phyloP scores from a whole-genome alignment of 129 eudicot genomes.

The Scalesia atractyloides region DNA sequence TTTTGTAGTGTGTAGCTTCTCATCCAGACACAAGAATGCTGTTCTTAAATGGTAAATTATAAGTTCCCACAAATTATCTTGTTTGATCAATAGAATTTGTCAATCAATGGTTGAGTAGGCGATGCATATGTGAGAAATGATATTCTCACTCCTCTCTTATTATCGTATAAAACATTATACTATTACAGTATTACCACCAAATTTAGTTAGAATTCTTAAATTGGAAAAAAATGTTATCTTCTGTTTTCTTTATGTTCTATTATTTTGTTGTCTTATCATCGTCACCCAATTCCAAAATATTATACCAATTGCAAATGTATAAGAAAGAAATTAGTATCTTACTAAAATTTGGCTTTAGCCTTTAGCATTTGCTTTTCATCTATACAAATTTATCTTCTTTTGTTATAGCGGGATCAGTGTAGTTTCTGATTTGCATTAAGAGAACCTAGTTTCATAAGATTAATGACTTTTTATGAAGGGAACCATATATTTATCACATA shows the following conservation, averaged over 20 bases:
- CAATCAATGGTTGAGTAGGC: neutral
- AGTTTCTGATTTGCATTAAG: neutral
- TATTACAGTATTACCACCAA: constrained; percentile 3
- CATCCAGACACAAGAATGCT: constrained; percentile 26
- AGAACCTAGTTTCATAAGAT: neutral
- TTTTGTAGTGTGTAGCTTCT: constrained; percentile 22
- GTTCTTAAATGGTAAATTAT: constrained; percentile 21
- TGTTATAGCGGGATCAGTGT: neutral
- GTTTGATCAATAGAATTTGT: neutral
- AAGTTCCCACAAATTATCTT: neutral
- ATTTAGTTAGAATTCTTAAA: neutral
- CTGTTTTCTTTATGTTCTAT: constrained; percentile 1
- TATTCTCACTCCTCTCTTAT: neutral
- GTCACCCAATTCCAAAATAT: neutral
- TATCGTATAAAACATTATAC: neutral
- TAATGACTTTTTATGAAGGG: neutral
- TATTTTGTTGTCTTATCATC: neutral
- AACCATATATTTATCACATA: neutral
- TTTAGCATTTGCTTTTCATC: constrained; percentile 7
- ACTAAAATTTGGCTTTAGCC: neutral
- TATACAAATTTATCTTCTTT: neutral
- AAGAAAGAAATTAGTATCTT: neutral
- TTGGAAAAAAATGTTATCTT: neutral
- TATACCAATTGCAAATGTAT: neutral
- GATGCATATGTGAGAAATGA: neutral